A percentile compares a stretch with the other conserved stretches of the same genome.
phyloP scores from a whole-genome alignment of 768 basidiomycete species.

The Clitopilus passeckerianus region DNA sequence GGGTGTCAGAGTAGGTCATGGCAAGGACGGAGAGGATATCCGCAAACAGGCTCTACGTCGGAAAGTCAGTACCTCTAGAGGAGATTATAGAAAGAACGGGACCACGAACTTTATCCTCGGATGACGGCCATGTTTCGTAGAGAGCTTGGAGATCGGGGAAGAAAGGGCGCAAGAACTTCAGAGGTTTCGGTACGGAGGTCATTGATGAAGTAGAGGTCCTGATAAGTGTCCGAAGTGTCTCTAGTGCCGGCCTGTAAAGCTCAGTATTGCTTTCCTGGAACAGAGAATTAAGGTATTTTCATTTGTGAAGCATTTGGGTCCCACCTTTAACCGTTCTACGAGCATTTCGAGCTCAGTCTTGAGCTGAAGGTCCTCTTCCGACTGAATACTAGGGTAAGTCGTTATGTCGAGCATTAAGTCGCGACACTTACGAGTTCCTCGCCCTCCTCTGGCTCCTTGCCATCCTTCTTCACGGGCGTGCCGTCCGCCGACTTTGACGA shows the following conservation, averaged over 20 bases:
- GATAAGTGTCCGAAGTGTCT: constrained; percentile 90
- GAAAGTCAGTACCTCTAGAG: constrained; percentile 4
- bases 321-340: constrained; percentile 85
- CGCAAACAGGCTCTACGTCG: constrained; percentile 78
- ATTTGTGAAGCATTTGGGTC: constrained; percentile 13
- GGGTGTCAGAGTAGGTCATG: constrained; percentile 99
- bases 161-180: constrained; percentile 95
- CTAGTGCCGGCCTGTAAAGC: constrained; percentile 85
- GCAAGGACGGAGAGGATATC: constrained; percentile 97
- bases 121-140: constrained; percentile 77
- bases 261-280: constrained; percentile 80
- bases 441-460: constrained; percentile 49
- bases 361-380: constrained; percentile 92
- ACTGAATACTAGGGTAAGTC: constrained; percentile 41
- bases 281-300: constrained; percentile 10
- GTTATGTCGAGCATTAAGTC: background rate
- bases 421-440: constrained; percentile 71
- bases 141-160: constrained; percentile 83
- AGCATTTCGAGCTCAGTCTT: constrained; percentile 97
- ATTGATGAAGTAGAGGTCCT: constrained; percentile 96
- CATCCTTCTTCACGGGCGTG: constrained; percentile 43
- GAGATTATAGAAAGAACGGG: background rate
- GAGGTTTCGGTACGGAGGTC: constrained; percentile 98
- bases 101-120: constrained; percentile 64
- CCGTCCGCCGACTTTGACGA: constrained; percentile 41